These are phyloP conservation scores for Gossypium raimondii DNA, from an alignment of 345 rosid genomes.

Conservation along the genomic window DNA sequence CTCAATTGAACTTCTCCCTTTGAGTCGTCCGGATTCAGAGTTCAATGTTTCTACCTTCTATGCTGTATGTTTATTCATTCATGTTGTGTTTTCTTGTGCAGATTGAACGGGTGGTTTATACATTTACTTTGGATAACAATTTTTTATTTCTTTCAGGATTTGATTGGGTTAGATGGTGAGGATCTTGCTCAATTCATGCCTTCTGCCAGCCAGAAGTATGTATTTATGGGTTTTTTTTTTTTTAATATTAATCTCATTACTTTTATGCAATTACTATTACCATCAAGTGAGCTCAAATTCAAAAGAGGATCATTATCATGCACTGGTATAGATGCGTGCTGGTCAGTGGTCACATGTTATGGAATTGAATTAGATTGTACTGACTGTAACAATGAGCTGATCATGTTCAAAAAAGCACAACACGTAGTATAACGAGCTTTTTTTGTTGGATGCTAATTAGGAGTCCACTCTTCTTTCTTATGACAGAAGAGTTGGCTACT, in stretches of 20 bases:
- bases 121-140: background rate
- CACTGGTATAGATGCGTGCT: background rate
- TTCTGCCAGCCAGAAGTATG: constrained; percentile 64
- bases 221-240: background rate
- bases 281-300: background rate
- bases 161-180: constrained; percentile 67
- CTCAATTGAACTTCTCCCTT: constrained; percentile 84
- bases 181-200: constrained; percentile 59
- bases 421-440: background rate
- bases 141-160: constrained; percentile 46
- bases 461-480: background rate
- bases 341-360: background rate
- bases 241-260: background rate
- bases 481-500: background rate
- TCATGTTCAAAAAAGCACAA: background rate
- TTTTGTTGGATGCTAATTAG: background rate
- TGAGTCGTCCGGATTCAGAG: constrained; percentile 56
- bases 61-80: constrained; percentile 38
- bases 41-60: constrained; percentile 62
- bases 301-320: background rate
- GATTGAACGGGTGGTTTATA: constrained; percentile 8
- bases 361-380: background rate
- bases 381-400: background rate
- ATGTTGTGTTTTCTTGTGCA: constrained; percentile 15
- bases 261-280: background rate